These are phyloP conservation scores for Candida morakotiae DNA, from an alignment of 805 yeast species.

Conservation along the genomic window DNA sequence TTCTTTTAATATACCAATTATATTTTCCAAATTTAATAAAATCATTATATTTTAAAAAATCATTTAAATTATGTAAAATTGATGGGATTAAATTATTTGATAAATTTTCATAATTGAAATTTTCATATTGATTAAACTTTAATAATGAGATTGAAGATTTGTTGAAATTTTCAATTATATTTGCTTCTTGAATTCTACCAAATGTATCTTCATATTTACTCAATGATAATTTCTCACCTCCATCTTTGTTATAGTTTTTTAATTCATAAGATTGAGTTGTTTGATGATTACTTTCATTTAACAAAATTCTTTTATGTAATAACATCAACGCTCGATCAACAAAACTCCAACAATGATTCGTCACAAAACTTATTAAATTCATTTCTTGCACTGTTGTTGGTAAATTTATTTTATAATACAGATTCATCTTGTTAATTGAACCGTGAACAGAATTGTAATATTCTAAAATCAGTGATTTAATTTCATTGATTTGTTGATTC, in stretches of 20 bases:
- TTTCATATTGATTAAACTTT: conserved; percentile 29
- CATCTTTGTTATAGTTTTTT: neutral
- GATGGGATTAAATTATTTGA: conserved; percentile 54
- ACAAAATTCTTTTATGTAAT: conserved; percentile 38
- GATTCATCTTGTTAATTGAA: conserved; percentile 39
- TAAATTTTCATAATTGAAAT: conserved; percentile 49
- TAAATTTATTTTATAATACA: conserved; percentile 29
- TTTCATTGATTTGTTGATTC: conserved; percentile 36
- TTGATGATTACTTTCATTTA: conserved; percentile 20
- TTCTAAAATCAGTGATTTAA: conserved; percentile 47
- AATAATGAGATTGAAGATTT: conserved; percentile 33
- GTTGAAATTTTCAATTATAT: conserved; percentile 35
- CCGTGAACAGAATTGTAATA: conserved; percentile 48
- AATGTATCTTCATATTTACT: conserved; percentile 38
- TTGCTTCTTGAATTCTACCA: conserved; percentile 34
- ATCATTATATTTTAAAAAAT: conserved; percentile 49
- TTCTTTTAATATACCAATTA: conserved; percentile 59
- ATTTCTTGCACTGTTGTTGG: conserved; percentile 36
- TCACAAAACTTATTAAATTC: conserved; percentile 45
- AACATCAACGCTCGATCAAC: conserved; percentile 52
- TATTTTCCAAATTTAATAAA: conserved; percentile 49
- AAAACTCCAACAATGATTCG: conserved; percentile 46
- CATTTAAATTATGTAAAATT: conserved; percentile 51
- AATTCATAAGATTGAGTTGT: neutral
- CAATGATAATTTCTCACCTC: conserved; percentile 27